Percentiles rank a stretch among this genome's conserved stretches.
phyloP scores from a whole-genome alignment of 2,329 filamentous ascomycete genomes.

The Diaporthe citri region DNA sequence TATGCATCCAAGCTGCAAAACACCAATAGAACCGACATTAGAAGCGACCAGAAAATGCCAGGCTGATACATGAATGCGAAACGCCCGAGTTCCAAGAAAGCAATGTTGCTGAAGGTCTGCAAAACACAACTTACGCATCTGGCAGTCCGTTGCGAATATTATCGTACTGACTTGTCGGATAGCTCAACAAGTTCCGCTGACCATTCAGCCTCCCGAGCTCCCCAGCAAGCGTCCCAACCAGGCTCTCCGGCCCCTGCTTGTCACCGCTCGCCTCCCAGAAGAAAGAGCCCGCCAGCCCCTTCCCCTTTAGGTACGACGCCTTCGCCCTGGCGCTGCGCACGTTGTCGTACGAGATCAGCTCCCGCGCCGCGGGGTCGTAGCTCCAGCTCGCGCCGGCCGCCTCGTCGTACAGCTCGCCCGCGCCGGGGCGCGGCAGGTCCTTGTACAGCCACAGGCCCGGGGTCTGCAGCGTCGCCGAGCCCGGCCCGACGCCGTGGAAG shows the following conservation, averaged over 20 bases:
- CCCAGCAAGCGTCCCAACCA: slow-evolving; percentile 67
- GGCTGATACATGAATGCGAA: slow-evolving; percentile 8
- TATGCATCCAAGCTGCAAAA: not conserved
- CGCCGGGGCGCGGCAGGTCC: slow-evolving; percentile 72
- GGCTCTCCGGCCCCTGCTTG: slow-evolving; percentile 61
- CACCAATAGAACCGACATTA: not conserved
- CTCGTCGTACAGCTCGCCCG: slow-evolving; percentile 68
- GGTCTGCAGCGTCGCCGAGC: slow-evolving; percentile 59
- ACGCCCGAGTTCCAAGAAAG: not conserved
- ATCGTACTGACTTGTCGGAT: slow-evolving; percentile 68
- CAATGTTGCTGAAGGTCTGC: not conserved
- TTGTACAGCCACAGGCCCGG: slow-evolving; percentile 80
- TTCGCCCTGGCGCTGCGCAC: slow-evolving; percentile 71
- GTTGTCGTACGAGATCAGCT: slow-evolving; percentile 80
- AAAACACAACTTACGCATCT: slow-evolving; percentile 30
- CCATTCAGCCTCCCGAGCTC: slow-evolving; percentile 63
- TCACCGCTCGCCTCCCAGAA: slow-evolving; percentile 89
- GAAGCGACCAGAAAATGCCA: not conserved
- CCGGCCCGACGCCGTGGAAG: slow-evolving; percentile 74
- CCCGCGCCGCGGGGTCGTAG: slow-evolving; percentile 70
- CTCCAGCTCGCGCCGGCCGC: slow-evolving; percentile 76
- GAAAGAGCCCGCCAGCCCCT: slow-evolving; percentile 79
- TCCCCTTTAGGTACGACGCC: slow-evolving; percentile 70
- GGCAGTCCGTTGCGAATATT: slow-evolving; percentile 61
- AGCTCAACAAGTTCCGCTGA: slow-evolving; percentile 65